Evolutionary conservation across 192 early-diverging fungal genomes (phyloP), one percentile per base, ranked within the genome.

Genomic region (Coemansia sp.): DNA sequence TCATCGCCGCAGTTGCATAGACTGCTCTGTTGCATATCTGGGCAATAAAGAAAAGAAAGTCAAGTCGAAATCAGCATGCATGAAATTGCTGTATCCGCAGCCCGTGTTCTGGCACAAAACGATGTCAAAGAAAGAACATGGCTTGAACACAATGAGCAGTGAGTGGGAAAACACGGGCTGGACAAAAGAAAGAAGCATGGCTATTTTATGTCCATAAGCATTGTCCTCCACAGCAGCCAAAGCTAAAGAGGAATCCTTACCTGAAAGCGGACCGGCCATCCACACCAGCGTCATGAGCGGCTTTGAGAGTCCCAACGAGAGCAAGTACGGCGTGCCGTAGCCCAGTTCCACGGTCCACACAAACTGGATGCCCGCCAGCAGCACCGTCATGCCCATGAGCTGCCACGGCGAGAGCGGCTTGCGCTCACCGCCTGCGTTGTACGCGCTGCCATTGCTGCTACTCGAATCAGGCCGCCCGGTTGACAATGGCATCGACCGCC

Each of bases 221-320:
- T 54, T 54, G 52, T 54, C 21, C 21, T 11, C 21, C 2, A 12
- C 51, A 23, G 22, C 10, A 23, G 22, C 17, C 5, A 14, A 8
- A 49, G n/a, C 48, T 15, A 8, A 8, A 22, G 32, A 49, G 15
- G 14, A 38, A n/a, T 45, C 15, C 68, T 47, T 76, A 24, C 91
- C 92, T 57, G 89, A 90, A 25, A 93, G 80, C 21, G 92, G 92
- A 12, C 92, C 92, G 8, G 94, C 94, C 65, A 98, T 82, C 96
- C 96, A 98, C 5, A 98, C 96, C 19, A 97, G 73, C 22, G 94
- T 91, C 76, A 91, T 90, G 27, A 92, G 72, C 5, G 93, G 83
- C 70, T 92, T 90, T 12, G 93, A 86, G 17, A 98, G 70, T 0
- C 90, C 93, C 29, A 98, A 79, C 1, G 88, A 86, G 43, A 92